Base-by-base conservation (phyloP, 345 rosid species). In the Cardamine occulta region DNA sequence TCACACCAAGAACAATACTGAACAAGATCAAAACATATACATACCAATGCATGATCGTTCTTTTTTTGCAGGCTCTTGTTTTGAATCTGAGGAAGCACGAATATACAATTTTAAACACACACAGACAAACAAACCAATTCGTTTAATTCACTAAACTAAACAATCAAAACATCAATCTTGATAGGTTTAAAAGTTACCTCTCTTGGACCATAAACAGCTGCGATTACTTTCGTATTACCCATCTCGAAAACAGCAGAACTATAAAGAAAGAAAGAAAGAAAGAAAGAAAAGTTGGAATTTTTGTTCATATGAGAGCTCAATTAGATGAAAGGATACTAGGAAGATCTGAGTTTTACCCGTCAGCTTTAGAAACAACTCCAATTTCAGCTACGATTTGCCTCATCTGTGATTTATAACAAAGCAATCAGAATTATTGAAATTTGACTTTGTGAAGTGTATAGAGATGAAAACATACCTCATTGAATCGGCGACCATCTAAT, bases 141-240 rank as follows among this genome's bases (percentile, higher is more conserved):
- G 26, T 17, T 23, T 12, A 21, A 24, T 26, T 45, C 44, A 53
- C 49, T 4, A 34, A 42, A 11, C 28, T 8, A 3, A 13, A 48
- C 15, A 49, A 12, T 34, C 17, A 51, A 70, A 55, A 8, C 21
- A 54, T 42, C 75, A 63, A 70, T 34, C 68, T 45, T 70, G 8
- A 18, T 12, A 45, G 14, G 74, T 70, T 1, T 0, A 13, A 39
- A 40, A 15, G 28, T 55, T 58, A 90, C 99, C 99, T 92, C 96
- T 82, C 98, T 85, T 2, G 98, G 99, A 26, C 98, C 98, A 84
- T 90, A 92, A 13, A 89, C 99, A 55, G 97, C 98, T 54, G 97
- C 99, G 47, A 93, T 89, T 17, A 90, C 98, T 88, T 89, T 93
- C 18, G 98, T 90, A 81, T 95, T 90, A 49, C 96, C 97, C 97